Conservation (phyloP, 176 grass and related monocot genomes). For the Phyllostachys edulis region DNA sequence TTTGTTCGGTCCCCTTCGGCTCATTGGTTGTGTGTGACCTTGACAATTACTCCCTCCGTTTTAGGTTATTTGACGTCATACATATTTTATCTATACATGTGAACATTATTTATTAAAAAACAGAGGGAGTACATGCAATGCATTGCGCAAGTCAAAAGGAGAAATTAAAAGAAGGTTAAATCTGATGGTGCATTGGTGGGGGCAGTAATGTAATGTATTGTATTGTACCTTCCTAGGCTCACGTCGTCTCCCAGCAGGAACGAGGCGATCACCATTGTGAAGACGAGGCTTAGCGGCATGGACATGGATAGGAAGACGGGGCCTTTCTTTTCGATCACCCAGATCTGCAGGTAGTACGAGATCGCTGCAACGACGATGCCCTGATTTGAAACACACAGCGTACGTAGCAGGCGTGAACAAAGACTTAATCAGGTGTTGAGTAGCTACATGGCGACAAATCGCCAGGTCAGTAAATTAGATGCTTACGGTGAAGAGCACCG, state of each 20-base stretch:
- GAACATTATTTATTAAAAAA: too few species aligned
- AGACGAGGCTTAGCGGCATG: slow-evolving; percentile 56
- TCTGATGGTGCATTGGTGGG: neutral
- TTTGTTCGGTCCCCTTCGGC: neutral
- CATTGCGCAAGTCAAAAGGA: slow-evolving; percentile 13
- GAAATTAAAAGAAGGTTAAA: neutral
- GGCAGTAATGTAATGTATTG: neutral
- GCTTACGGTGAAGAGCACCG: slow-evolving; percentile 54
- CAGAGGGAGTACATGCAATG: too few species aligned
- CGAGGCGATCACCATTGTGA: slow-evolving; percentile 60
- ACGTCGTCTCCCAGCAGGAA: slow-evolving; percentile 64
- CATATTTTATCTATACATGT: too few species aligned
- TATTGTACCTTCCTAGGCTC: slow-evolving; percentile 52
- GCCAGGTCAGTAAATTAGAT: neutral
- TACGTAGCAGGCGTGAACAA: neutral
- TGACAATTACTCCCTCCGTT: too few species aligned
- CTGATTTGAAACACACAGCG: neutral
- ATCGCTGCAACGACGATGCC: slow-evolving; percentile 53
- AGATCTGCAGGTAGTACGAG: slow-evolving; percentile 67
- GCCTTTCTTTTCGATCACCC: slow-evolving; percentile 71
- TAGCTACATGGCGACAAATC: neutral
- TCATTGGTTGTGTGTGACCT: neutral
- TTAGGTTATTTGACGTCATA: too few species aligned
- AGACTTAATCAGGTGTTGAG: neutral
- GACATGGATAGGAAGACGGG: slow-evolving; percentile 70